phyloP scores from a whole-genome alignment of 1,284 basidiomycete genomes.

The Marasmius sp. region DNA sequence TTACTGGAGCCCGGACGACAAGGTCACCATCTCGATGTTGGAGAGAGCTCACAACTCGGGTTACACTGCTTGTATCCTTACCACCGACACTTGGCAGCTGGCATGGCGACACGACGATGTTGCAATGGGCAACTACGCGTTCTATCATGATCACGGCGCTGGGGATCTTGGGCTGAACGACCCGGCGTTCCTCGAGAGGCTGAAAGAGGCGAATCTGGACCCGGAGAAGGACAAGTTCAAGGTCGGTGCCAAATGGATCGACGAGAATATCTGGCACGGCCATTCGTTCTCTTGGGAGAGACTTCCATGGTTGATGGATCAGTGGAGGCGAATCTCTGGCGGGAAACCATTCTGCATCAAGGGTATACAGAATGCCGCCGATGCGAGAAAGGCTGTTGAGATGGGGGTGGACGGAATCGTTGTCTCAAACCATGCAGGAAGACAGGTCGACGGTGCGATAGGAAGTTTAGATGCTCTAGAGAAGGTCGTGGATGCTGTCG shows the following conservation, averaged over 20 bases:
- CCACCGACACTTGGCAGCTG: constrained; percentile 62
- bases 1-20: constrained; percentile 59
- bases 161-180: neutral
- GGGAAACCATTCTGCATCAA: constrained; percentile 57
- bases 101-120: constrained; percentile 61
- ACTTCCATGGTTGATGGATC: constrained; percentile 42
- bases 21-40: constrained; percentile 48
- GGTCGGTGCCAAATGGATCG: constrained; percentile 56
- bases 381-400: constrained; percentile 49
- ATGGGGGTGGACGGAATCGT: constrained; percentile 60
- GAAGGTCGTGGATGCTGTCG: constrained; percentile 52
- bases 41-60: constrained; percentile 48
- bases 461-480: constrained; percentile 53
- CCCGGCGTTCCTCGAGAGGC: neutral
- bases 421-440: constrained; percentile 59
- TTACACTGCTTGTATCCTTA: constrained; percentile 53
- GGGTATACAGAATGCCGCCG: constrained; percentile 51
- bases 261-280: constrained; percentile 55
- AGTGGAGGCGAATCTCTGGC: constrained; percentile 55
- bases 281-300: constrained; percentile 60
- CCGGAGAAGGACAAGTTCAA: constrained; percentile 34
- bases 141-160: constrained; percentile 12
- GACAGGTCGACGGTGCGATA: constrained; percentile 61
- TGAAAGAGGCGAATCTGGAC: neutral
- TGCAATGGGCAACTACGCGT: constrained; percentile 50